Evolutionary conservation across 257 asterid genomes (phyloP).

Genomic region (Rubia yunnanensis): DNA sequence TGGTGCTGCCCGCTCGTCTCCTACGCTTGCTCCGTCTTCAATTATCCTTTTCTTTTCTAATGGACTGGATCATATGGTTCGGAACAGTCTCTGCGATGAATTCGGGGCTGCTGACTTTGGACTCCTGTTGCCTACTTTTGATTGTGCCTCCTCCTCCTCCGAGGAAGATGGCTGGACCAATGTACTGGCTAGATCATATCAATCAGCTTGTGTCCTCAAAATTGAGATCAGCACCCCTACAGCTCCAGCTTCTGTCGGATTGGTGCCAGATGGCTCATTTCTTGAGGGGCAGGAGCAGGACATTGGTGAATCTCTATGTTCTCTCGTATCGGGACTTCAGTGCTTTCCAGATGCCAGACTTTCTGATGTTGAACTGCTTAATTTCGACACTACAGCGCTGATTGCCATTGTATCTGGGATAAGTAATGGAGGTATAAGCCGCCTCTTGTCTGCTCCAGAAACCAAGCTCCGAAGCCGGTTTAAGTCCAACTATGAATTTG

Average conservation of each 20-base stretch:
- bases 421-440: constrained; percentile 52
- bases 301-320: constrained; percentile 38
- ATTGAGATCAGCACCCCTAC: constrained; percentile 23
- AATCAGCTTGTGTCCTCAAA: constrained; percentile 42
- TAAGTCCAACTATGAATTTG: constrained; percentile 73
- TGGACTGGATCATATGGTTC: constrained; percentile 39
- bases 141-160: constrained; percentile 13
- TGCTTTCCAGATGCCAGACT: constrained; percentile 26
- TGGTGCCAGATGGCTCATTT: neutral
- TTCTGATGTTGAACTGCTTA: constrained; percentile 40
- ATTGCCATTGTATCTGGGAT: constrained; percentile 86
- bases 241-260: neutral
- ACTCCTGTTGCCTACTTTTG: constrained; percentile 33
- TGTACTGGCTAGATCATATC: constrained; percentile 49
- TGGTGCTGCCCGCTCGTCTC: constrained; percentile 58
- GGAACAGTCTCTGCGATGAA: constrained; percentile 34
- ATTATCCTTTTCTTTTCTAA: constrained; percentile 63
- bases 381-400: constrained; percentile 87
- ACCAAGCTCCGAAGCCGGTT: constrained; percentile 58
- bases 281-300: constrained; percentile 6
- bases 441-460: constrained; percentile 60
- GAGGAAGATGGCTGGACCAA: constrained; percentile 52
- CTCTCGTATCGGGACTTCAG: constrained; percentile 47
- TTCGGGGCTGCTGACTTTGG: constrained; percentile 41
- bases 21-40: constrained; percentile 49